Base-by-base conservation (phyloP, 768 basidiomycete species). In the Rhodotorula paludigena region DNA sequence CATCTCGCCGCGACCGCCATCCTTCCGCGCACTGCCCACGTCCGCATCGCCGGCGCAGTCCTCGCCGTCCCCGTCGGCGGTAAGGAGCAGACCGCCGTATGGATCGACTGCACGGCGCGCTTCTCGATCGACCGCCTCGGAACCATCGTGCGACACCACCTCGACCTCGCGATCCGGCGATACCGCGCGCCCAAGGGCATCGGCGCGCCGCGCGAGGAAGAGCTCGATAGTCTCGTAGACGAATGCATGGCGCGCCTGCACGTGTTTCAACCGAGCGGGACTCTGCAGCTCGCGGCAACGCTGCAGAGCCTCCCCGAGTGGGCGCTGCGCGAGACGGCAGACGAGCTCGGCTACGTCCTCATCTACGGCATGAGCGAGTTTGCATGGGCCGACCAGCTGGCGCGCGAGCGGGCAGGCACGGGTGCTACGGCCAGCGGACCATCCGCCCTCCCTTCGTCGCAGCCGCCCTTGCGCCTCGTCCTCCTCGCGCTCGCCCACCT, bases 281-380 rank as follows among this genome's bases (percentile, higher is more conserved):
- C 87, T 3, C 63, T 80, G 2, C 86, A 90, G 59, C 84, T 93
- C 51, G 88, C 88, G 53, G 82, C 82, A 9, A 86, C 87, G 20
- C 80, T 92, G 67, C 76, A 81, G 30, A 77, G 83, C 71, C 80
- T 92, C 25, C 81, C 85, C 18, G 41, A 47, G 3, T 69, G 63
- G 21, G 75, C 77, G 7, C 86, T 85, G 73, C 84, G 86, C 71
- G 74, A 78, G 6, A 75, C 76, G 25, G 80, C 82, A 39, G 77
- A 83, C 39, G 85, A 85, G 66, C 81, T 91, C 18, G 86, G 85
- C 11, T 73, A 89, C 60, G 77, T 92, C 44, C 84, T 84, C 16
- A 80, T 92, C 53, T 90, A 92, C 78, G 89, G 89, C 21, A 77
- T 89, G 64, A 86, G 86, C 76, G 77, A 88, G 0, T 89, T 87